Evolutionary conservation across 306 rosid genomes (phyloP).

Genomic region (Fragaria vesca): DNA sequence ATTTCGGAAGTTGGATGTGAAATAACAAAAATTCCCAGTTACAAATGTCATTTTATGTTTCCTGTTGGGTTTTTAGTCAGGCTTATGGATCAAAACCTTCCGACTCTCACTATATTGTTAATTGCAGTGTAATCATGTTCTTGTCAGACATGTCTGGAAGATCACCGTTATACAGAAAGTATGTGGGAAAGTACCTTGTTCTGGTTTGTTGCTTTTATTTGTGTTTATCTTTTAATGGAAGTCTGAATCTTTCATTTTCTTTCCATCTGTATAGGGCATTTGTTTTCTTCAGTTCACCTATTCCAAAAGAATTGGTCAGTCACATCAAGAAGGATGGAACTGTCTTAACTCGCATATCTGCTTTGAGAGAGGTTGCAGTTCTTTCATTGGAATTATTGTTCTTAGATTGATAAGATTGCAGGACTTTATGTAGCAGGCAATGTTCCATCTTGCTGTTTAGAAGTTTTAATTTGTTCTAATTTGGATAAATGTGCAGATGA

Average conservation of each 20-base stretch:
- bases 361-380: slow-evolving; percentile 73
- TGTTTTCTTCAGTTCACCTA: slow-evolving; percentile 91
- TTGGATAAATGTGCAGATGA: slow-evolving; percentile 73
- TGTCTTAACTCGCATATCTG: slow-evolving; percentile 74
- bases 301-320: slow-evolving; percentile 66
- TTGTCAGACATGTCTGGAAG: slow-evolving; percentile 94
- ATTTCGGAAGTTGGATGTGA: not conserved
- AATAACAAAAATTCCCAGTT: not conserved
- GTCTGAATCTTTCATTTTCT: slow-evolving; percentile 25
- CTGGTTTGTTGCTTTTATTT: slow-evolving; percentile 5
- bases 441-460: slow-evolving; percentile 10
- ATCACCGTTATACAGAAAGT: slow-evolving; percentile 90
- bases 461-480: slow-evolving; percentile 16
- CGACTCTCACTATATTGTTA: slow-evolving; percentile 30
- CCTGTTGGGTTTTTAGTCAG: not conserved
- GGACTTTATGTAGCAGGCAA: slow-evolving; percentile 16
- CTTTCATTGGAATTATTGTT: slow-evolving; percentile 24
- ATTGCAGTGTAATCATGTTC: slow-evolving; percentile 79
- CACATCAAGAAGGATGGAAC: slow-evolving; percentile 71
- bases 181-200: slow-evolving; percentile 30
- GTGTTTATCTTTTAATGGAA: not conserved
- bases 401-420: slow-evolving; percentile 21
- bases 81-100: not conserved
- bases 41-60: not conserved
- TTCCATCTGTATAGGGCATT: slow-evolving; percentile 66